Evolutionary conservation across 495 filamentous ascomycete genomes (phyloP).

Genomic region (Parathielavia hyrcaniae): DNA sequence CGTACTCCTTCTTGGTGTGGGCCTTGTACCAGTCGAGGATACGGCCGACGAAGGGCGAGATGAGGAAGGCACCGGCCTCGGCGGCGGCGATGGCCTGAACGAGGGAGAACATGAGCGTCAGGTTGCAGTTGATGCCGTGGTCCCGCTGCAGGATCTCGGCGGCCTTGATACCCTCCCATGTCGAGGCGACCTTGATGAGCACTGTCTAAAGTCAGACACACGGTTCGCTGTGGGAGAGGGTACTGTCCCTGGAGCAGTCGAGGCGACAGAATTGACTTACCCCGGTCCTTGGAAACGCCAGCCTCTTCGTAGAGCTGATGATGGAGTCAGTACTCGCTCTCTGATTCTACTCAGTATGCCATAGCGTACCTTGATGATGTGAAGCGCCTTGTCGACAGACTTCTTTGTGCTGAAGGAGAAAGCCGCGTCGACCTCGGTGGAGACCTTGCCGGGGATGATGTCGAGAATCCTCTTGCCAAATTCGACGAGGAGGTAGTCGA

Average conservation of each 20-base stretch:
- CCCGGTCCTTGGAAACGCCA: conserved; percentile 85
- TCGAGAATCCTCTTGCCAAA: conserved; percentile 96
- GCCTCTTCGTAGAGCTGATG: conserved; percentile 80
- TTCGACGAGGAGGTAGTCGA: conserved; percentile 91
- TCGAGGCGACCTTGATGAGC: conserved; percentile 83
- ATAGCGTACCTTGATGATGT: conserved; percentile 80
- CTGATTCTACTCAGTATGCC: too few relatives aligned
- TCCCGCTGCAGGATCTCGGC: conserved; percentile 88
- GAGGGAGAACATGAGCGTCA: conserved; percentile 97
- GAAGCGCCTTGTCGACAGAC: conserved; percentile 91
- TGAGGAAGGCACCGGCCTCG: conserved; percentile 95
- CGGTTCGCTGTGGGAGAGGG: too few relatives aligned
- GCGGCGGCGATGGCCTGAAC: conserved; percentile 94
- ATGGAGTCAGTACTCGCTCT: background rate
- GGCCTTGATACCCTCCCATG: conserved; percentile 97
- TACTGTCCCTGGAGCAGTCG: too few relatives aligned
- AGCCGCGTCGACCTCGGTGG: conserved; percentile 93
- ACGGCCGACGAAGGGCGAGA: conserved; percentile 98
- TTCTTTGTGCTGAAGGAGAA: conserved; percentile 93
- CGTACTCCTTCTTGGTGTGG: conserved; percentile 85
- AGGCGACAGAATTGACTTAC: too few relatives aligned
- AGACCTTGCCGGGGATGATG: conserved; percentile 97
- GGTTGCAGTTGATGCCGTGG: conserved; percentile 94
- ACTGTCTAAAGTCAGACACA: conserved; percentile 32
- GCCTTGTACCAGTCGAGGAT: conserved; percentile 99